Evolutionary conservation across 345 rosid species (phyloP), one percentile per base, ranked within the genome.

Genomic region (Eucalyptus dawsonii): DNA sequence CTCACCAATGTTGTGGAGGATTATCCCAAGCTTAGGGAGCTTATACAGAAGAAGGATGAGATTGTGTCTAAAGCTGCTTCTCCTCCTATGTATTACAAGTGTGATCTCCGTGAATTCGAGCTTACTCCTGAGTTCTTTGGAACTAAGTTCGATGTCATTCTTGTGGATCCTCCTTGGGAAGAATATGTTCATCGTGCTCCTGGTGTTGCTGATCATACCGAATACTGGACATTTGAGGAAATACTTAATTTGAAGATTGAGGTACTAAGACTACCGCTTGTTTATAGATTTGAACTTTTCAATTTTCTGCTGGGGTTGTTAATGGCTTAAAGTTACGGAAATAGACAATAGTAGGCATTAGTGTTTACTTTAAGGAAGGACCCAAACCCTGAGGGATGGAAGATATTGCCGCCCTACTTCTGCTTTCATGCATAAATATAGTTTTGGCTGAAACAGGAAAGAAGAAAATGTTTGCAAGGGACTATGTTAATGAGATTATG

Each of bases 181-280:
- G 99, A 98, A 92, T 98, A 98, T 92, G 99, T 96, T 90, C 99
- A 98, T 91, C 95, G 99, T 54, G 99, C 99, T 91, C 99, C 99
- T 91, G 99, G 99, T 90, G 98, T 95, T 89, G 96, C 98, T 87
- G 99, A 98, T 93, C 97, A 96, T 91, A 94, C 95, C 95, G 99
- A 98, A 90, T 98, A 98, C 93, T 98, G 99, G 99, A 95, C 96
- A 69, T 95, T 97, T 94, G 99, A 98, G 86, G 99, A 96, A 89
- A 98, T 98, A 89, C 93, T 96, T 29, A 98, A 96, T 92, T 95
- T 98, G 88, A 97, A 96, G 95, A 96, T 98, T 91, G 99, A 96
- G 99, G 99, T 98, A 93, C 88, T 67, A 86, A 62, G 69, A 83
- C 24, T 88, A 42, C 58, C 9, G 15, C 47, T 19, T 76, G 47